Base-by-base conservation (phyloP, 768 basidiomycete species). In the Boletus eberwhitei region DNA sequence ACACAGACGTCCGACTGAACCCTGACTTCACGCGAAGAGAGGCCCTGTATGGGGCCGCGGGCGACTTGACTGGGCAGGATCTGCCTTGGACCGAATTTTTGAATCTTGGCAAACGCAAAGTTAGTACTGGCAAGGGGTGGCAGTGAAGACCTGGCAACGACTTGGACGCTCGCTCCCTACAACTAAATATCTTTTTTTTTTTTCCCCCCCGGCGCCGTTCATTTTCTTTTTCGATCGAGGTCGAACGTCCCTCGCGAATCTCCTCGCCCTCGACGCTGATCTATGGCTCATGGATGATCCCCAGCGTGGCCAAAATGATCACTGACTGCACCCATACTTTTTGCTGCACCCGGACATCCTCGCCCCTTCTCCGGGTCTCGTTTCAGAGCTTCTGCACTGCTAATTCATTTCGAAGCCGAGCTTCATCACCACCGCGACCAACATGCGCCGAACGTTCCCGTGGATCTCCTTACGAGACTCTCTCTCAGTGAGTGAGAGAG, bases 1-100 rank as follows among this genome's bases (percentile, higher is more conserved):
- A 66, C 66, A 67, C 67, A 66, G 47, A 61, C 58, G 59, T 61
- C 63, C 42, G 42, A 53, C 14, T 11, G 58, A 55, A 65, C 64
- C 60, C 60, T 59, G 57, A 53, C 35, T 49, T 59, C 42, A 56
- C 45, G 45, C 55, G 44, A 26, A 54, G 13, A 54, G 13, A 41
- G 44, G 52, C 50, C 38, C 49, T 37, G 49, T 36, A 34, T 46
- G 45, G 31, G 31, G 31, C 29, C 19, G 19, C 45, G 35, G 16
- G 7, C 17, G 34, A 16, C 32, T 47, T 12, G 34, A 16, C 32
- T 47, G 47, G 22, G 47, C n/a, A 41, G 35, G 41, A 45, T 49
- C 43, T 35, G 48, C 38, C 43, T 26, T 34, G 48, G 48, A 26
- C 35, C 8, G 34, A 49, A 29, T 16, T 35, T 42, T 52, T 38